Evolutionary conservation across 148 eudicot species (phyloP), one percentile per base, ranked within the genome.

Genomic region (Cornus kousa): DNA sequence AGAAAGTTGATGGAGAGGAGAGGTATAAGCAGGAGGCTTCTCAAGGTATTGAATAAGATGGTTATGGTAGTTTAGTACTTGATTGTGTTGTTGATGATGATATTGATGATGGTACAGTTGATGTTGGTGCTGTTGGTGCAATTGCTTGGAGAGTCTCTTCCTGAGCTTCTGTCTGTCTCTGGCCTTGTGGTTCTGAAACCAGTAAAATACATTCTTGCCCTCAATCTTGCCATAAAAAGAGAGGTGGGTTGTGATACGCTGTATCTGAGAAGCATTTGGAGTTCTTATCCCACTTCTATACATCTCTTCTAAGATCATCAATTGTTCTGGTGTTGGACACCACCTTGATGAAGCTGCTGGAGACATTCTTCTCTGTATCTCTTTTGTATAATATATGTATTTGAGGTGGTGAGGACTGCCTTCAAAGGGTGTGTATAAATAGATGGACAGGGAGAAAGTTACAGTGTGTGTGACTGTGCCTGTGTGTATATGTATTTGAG

Each of bases 101-200:
- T 72, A 79, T 6, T 43, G 48, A 4, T 10, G 40, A 57, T 57
- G 37, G 20, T 9, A 13, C 22, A 13, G 3, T 57, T 59, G n/a
- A 32, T 67, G 65, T 0, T 9, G 72, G 5, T 79, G 66, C 16
- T 79, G 60, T 10, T 74, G 76, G 11, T 60, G 53, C 64, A 40
- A 66, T 7, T 71, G 80, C 7, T 50, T 68, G 50, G 60, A 71
- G 68, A 87, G 79, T 80, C 77, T 83, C 78, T 70, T 87, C 75
- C 88, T 68, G 16, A 87, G 83, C 82, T 90, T 92, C 46, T 92
- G 96, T 20, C 93, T 72, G 33, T 92, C 93, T 33, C 96, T 82
- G 14, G 96, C 96, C 68, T 92, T 92, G 75, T 92, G 96, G 55
- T 92, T 92, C 69, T 92, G 96, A 31, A 91, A 91, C 95, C 95